Base-by-base conservation (phyloP, 441 rosid species). In the Pelargonium citronellum region DNA sequence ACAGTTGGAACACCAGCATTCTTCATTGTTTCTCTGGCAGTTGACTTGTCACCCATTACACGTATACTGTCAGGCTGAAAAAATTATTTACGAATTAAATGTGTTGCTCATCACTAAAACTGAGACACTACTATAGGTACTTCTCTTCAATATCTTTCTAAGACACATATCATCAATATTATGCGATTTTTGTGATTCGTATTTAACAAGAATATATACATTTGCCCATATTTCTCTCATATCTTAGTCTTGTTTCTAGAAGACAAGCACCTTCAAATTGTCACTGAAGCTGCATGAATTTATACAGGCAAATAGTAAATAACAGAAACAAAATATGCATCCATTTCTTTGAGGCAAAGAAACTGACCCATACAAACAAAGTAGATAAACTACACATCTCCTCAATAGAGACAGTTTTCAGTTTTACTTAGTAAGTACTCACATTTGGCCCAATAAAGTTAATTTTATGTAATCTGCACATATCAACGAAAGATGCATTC, bases 21-120 rank as follows among this genome's bases (percentile, higher is more conserved):
- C 86, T 93, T 93, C 98, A 93, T 93, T 34, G 98, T 93, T 68
- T 91, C 98, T 77, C 98, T 83, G 16, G 98, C 98, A 66, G 97
- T 91, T 71, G 98, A 75, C 82, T 93, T 93, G 83, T 93, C 98
- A 70, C 98, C 98, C 98, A 93, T 93, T 43, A 86, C 86, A 70
- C 95, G 90, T 78, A 93, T 93, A 75, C 98, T 93, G 80, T 93
- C 95, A 66, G 98, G 97, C 98, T 93, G 83, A 80, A 79, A 49
- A 71, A 67, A 37, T 64, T 20, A 58, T 65, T 43, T 47, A 64
- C 13, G 30, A 27, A 19, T 67, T 76, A 24, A 68, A 15, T 22
- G 4, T 17, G 44, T 27, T 10, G 53, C 53, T 46, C 53, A 46
- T 46, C 12, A 8, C 13, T n/a, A 63, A 41, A n/a, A 9, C 30